Base-by-base conservation (phyloP, 345 rosid species). In the Isatis tinctoria region DNA sequence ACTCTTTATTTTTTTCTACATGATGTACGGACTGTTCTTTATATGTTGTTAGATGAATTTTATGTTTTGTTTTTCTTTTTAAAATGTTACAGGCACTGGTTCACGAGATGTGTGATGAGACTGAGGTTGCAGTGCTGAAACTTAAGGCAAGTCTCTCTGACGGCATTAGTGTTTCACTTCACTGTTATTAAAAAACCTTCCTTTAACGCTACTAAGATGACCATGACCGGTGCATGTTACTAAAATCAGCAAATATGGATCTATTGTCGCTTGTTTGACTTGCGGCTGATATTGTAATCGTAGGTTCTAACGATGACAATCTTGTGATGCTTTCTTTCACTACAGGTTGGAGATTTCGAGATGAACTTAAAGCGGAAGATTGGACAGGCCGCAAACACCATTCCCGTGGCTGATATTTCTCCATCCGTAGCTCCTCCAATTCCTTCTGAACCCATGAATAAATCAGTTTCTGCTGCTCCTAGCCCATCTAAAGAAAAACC, bases 81-180 rank as follows among this genome's bases (percentile, higher is more conserved):
- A 27, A 22, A 2, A 61, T 77, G 64, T 72, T 60, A 54, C 76
- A 91, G 99, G 93, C 85, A 67, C 75, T 95, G 78, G 74, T 95
- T 54, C 82, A 81, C 60, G 99, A 95, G 79, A 90, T 95, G 56
- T 95, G 99, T 78, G 97, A 95, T 30, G 93, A 95, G 87, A 95
- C 99, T 20, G 87, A 95, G 78, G 69, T 95, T 70, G 97, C 97
- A 33, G 99, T 90, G 74, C 86, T 95, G 65, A 74, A 91, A 86
- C 60, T 95, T 65, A 95, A 95, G 97, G 99, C 93, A 79, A 76
- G 59, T 60, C 43, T 69, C 69, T 59, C 11, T 39, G 6, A 26
- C 14, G 9, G 8, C 53, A 64, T 20, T 36, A 33, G 12, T 33
- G 5, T 30, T 40, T 62, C 24, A 66, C 67, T 74, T 74, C 2